A percentile compares a stretch with the other conserved stretches of the same genome.
These are phyloP conservation scores for Astrephomene gubernaculifera DNA, from an alignment of 139 green algal genomes.

Conservation along the genomic window DNA sequence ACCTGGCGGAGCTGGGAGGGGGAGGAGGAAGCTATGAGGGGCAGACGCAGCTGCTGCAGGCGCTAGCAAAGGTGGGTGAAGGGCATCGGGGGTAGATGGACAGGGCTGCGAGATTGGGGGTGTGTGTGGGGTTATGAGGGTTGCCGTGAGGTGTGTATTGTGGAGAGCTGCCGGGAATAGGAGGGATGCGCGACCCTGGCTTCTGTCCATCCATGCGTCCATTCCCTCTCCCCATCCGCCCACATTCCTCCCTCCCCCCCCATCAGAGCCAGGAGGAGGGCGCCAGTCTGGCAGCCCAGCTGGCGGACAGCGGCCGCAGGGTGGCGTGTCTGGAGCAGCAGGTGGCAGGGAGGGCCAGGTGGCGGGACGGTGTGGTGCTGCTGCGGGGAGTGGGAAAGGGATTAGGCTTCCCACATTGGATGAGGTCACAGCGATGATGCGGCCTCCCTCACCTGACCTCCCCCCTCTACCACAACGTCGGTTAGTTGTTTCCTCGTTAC, in stretches of 20 bases:
- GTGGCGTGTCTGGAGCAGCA: not conserved
- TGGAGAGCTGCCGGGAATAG: not conserved
- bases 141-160: not conserved
- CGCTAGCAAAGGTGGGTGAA: constrained; percentile 26
- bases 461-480: not conserved
- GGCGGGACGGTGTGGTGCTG: not conserved
- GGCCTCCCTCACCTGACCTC: not conserved
- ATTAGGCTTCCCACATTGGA: not conserved
- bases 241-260: not conserved
- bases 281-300: constrained; percentile 4
- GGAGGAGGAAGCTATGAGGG: not conserved
- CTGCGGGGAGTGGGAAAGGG: not conserved
- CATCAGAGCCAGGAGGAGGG: constrained; percentile 45
- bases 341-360: not conserved
- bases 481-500: not conserved
- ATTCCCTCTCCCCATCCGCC: too few species aligned
- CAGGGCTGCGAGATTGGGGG: not conserved
- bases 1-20: not conserved
- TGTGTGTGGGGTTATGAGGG: not conserved
- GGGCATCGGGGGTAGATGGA: not conserved
- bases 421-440: not conserved
- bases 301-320: constrained; percentile 1
- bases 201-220: too few species aligned
- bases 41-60: constrained; percentile 43
- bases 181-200: too few species aligned